phyloP scores from a whole-genome alignment of 2,329 filamentous ascomycete species.

The Fusarium subtropicale region DNA sequence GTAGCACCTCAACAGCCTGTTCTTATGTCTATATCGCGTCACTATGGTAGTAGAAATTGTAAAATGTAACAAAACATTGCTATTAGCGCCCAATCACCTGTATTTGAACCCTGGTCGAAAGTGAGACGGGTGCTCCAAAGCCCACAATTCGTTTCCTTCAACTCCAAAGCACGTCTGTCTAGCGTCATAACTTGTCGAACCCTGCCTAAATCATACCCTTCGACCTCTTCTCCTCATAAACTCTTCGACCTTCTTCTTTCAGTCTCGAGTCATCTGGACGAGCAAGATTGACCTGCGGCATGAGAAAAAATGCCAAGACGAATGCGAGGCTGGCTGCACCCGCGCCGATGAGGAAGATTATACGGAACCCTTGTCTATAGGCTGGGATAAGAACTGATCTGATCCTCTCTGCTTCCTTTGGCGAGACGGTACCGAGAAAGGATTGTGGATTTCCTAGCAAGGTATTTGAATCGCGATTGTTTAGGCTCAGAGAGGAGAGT shows the following conservation, averaged over 20 bases:
- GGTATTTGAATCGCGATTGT: constrained; percentile 37
- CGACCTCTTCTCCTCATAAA: constrained; percentile 30
- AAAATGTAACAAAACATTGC: too few relatives aligned
- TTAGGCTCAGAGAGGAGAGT: constrained; percentile 46
- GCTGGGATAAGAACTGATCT: constrained; percentile 52
- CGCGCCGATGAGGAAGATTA: constrained; percentile 55
- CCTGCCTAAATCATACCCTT: background rate
- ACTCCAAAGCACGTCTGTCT: background rate
- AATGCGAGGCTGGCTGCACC: constrained; percentile 53
- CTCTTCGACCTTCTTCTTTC: constrained; percentile 51
- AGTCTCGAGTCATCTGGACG: constrained; percentile 53
- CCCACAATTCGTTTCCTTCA: background rate
- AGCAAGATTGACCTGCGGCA: constrained; percentile 55
- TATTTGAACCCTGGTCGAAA: background rate
- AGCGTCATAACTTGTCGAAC: background rate
- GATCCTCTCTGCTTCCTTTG: constrained; percentile 47
- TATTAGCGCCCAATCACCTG: background rate
- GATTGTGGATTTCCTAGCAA: constrained; percentile 52
- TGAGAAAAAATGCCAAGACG: constrained; percentile 53
- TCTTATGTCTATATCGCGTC: background rate
- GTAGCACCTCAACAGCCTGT: background rate
- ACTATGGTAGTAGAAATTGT: background rate
- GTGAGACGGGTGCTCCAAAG: background rate
- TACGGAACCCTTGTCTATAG: constrained; percentile 52
- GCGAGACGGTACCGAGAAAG: constrained; percentile 48